Evolutionary conservation across 2,329 filamentous ascomycete genomes (phyloP).

Genomic region (Aureobasidium leucospermi): DNA sequence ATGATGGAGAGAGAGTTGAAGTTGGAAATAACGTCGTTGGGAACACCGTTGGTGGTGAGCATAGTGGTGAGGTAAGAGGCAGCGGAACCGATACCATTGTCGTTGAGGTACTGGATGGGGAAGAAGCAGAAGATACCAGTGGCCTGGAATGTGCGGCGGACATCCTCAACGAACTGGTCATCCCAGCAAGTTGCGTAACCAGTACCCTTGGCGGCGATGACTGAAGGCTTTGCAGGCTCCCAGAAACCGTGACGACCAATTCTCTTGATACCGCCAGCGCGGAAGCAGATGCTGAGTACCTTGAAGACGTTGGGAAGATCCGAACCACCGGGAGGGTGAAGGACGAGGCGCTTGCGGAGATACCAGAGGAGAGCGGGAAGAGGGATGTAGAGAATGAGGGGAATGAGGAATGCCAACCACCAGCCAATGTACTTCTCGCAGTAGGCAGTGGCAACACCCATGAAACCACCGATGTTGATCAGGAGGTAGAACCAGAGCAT

Average conservation of each 20-base stretch:
- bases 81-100: constrained; percentile 26
- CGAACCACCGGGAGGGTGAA: constrained; percentile 21
- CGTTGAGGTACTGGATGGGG: constrained; percentile 35
- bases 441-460: constrained; percentile 57
- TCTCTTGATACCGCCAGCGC: constrained; percentile 17
- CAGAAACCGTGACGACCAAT: constrained; percentile 19
- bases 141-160: constrained; percentile 56
- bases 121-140: constrained; percentile 59
- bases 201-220: constrained; percentile 20
- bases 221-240: constrained; percentile 23
- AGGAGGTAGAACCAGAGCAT: constrained; percentile 60
- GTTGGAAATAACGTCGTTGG: constrained; percentile 41
- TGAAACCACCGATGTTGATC: constrained; percentile 67
- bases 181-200: constrained; percentile 44
- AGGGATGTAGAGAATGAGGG: constrained; percentile 55
- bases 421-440: constrained; percentile 58
- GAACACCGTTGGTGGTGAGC: constrained; percentile 29
- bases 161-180: constrained; percentile 62
- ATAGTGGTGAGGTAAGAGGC: constrained; percentile 22
- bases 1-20: constrained; percentile 40
- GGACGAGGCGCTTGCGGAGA: constrained; percentile 20
- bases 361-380: constrained; percentile 24
- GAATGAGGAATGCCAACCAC: constrained; percentile 55
- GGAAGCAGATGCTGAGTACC: constrained; percentile 19
- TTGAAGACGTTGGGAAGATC: constrained; percentile 21